Percentiles rank a stretch among this genome's conserved stretches.
Conservation (phyloP, 192 early-diverging fungal species). For the Chytriomyces sp. region DNA sequence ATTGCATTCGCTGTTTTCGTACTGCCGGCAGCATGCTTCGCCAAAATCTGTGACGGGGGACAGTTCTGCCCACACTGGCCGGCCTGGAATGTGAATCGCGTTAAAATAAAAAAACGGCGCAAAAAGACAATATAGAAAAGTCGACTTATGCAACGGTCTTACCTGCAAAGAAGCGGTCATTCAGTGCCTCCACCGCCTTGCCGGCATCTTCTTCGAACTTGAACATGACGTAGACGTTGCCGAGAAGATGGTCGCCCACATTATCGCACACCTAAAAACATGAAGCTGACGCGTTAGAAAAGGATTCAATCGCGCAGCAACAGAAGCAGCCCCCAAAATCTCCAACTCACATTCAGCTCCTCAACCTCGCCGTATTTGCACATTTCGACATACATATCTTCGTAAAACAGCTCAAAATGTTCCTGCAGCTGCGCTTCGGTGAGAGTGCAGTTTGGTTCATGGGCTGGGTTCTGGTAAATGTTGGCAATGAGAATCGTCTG, state of each 20-base stretch:
- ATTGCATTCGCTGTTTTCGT: slow-evolving; percentile 93
- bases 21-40: slow-evolving; percentile 97
- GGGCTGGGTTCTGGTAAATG: slow-evolving; percentile 91
- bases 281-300: neutral
- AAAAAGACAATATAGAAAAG: too few relatives aligned
- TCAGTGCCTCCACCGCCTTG: slow-evolving; percentile 88
- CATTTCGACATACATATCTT: slow-evolving; percentile 94
- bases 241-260: slow-evolving; percentile 95
- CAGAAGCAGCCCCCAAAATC: neutral
- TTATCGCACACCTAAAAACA: slow-evolving; percentile 82
- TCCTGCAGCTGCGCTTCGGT: slow-evolving; percentile 76
- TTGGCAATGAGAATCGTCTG: slow-evolving; percentile 94
- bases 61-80: slow-evolving; percentile 94
- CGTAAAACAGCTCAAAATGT: slow-evolving; percentile 95
- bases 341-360: slow-evolving; percentile 74
- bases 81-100: slow-evolving; percentile 45
- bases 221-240: slow-evolving; percentile 92
- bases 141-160: neutral
- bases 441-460: slow-evolving; percentile 61
- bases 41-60: slow-evolving; percentile 97
- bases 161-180: slow-evolving; percentile 93
- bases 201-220: slow-evolving; percentile 90
- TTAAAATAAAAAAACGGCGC: neutral
- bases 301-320: neutral
- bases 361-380: slow-evolving; percentile 96